Conservation (phyloP, 768 basidiomycete species). For the Termitomyces sp. region DNA sequence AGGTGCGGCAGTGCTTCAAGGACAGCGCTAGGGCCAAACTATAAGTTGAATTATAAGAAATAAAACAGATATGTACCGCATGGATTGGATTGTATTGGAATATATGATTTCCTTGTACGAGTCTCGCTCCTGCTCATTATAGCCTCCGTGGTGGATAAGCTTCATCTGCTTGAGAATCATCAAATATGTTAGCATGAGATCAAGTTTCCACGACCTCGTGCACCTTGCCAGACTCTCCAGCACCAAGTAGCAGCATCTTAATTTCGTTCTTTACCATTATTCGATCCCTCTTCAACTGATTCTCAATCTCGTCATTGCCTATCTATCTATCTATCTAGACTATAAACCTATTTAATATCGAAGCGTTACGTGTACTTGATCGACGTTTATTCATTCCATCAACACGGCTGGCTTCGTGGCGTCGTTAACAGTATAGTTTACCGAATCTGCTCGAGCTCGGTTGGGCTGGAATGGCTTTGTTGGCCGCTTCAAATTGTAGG, state of each 20-base stretch:
- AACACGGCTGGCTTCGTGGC: background rate
- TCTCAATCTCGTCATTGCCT: conserved; percentile 95
- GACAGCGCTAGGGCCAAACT: conserved; percentile 10
- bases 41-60: background rate
- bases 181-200: background rate
- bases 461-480: too few species aligned
- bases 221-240: conserved; percentile 96
- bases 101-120: conserved; percentile 91
- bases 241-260: conserved; percentile 93
- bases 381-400: background rate
- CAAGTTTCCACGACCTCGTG: conserved; percentile 9
- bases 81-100: conserved; percentile 85
- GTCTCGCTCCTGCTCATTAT: conserved; percentile 32
- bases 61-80: conserved; percentile 52
- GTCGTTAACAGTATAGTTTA: background rate
- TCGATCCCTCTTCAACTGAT: conserved; percentile 82
- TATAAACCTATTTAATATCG: background rate
- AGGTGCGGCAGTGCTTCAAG: conserved; percentile 90
- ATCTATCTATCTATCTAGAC: too few species aligned
- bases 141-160: background rate
- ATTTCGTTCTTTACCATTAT: conserved; percentile 91
- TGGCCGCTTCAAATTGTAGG: too few species aligned
- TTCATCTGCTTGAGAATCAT: background rate
- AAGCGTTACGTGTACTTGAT: background rate
- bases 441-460: background rate